Base-by-base conservation (phyloP, 331 rosid genomes). In the Quercus phellos region DNA sequence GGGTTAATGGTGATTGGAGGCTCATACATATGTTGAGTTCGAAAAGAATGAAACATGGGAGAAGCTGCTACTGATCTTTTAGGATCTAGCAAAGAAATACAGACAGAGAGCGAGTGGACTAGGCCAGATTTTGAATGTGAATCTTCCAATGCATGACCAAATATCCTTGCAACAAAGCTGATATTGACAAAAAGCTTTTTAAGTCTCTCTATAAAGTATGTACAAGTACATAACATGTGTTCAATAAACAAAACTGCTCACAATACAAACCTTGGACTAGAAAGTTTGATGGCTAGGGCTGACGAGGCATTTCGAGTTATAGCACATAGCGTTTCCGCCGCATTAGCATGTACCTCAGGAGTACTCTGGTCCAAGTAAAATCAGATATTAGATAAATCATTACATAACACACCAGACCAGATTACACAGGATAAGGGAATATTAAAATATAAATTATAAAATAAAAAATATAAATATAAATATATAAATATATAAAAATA, bases 281-380 rank as follows among this genome's bases (percentile, higher is more conserved):
- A 93, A 83, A 95, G 94, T 88, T 91, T 93, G 69, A 82, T 78
- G 74, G 97, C 99, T 60, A 95, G 84, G 68, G 98, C 84, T 51
- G 99, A 95, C 2, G 98, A 90, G 27, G 93, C 88, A 91, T 87
- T 95, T 73, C 93, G 87, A 43, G 96, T 89, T 74, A 93, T 91
- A 74, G 99, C 87, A 82, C 96, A 91, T 35, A 95, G 80, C 53
- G 99, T 95, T 86, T 95, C 99, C 5, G 98, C 99, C 0, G 81
- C 98, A 80, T 95, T 95, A 61, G 96, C 93, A 83, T 95, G 94
- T 78, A 95, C 98, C 90, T 95, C 98, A 67, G 99, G 90, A 77
- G 96, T 60, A 89, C 92, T 84, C 98, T 95, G 93, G 32, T 85
- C 79, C 75, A 81, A 55, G 80, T 75, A 70, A 69, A 75, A 72